A percentile compares a stretch with the other conserved stretches of the same genome.
Conservation (phyloP, 2,329 filamentous ascomycete species). For the Pseudogymnoascus sp. region DNA sequence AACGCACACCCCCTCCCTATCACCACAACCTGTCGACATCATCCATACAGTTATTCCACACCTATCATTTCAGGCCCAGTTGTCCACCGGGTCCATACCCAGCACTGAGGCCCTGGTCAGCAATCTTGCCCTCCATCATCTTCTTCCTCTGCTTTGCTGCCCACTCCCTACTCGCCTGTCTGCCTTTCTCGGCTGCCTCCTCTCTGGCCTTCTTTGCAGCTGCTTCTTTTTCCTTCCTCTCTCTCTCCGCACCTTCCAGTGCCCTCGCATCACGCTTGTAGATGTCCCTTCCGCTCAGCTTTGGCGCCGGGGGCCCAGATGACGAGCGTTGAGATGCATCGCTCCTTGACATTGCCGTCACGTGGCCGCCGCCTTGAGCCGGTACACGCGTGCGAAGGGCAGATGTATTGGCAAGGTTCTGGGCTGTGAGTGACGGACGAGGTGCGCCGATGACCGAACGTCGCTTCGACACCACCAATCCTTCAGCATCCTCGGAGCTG, state of each 20-base stretch:
- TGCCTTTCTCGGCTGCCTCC: conserved; percentile 54
- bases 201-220: conserved; percentile 49
- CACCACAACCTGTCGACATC: neutral
- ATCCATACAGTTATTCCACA: neutral
- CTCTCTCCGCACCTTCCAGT: conserved; percentile 42
- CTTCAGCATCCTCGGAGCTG: conserved; percentile 16
- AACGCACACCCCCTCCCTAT: neutral
- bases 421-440: conserved; percentile 29
- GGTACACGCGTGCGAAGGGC: conserved; percentile 23
- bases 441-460: conserved; percentile 26
- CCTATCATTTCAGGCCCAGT: conserved; percentile 16
- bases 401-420: conserved; percentile 27
- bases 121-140: conserved; percentile 14
- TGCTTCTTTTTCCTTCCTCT: conserved; percentile 47
- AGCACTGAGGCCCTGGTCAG: conserved; percentile 21
- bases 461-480: conserved; percentile 22
- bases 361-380: conserved; percentile 7
- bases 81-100: conserved; percentile 24
- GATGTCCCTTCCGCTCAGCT: conserved; percentile 43
- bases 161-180: conserved; percentile 54
- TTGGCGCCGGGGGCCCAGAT: neutral
- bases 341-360: neutral
- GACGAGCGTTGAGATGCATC: neutral
- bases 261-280: conserved; percentile 45
- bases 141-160: conserved; percentile 46